Percentiles rank a stretch among this genome's conserved stretches.
phyloP scores from a whole-genome alignment of 805 yeast genomes.

The Nakazawaea ishiwadae region DNA sequence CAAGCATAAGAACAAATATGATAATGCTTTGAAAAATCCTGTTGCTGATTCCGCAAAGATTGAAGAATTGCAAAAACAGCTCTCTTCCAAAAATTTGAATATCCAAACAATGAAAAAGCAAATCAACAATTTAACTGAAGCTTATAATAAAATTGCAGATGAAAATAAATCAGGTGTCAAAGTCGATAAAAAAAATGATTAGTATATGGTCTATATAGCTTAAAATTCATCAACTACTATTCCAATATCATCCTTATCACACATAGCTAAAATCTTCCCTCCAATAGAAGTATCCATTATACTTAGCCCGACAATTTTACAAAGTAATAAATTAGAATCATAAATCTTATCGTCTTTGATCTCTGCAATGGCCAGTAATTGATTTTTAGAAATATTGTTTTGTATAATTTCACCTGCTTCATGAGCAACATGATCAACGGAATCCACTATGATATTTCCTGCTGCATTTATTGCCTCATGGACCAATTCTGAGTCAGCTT shows the following conservation, averaged over 20 bases:
- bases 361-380: conserved; percentile 27
- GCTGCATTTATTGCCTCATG: conserved; percentile 28
- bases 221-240: conserved; percentile 26
- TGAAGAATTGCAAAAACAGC: conserved; percentile 28
- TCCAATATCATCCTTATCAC: conserved; percentile 25
- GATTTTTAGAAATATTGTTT: conserved; percentile 30
- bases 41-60: conserved; percentile 26
- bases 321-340: conserved; percentile 31
- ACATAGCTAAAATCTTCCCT: conserved; percentile 30
- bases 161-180: conserved; percentile 1
- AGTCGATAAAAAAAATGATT: conserved; percentile 11
- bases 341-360: conserved; percentile 15
- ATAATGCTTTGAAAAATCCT: conserved; percentile 16
- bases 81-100: conserved; percentile 32
- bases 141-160: conserved; percentile 34
- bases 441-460: conserved; percentile 53
- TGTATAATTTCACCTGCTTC: conserved; percentile 67
- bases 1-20: conserved; percentile 24
- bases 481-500: conserved; percentile 43
- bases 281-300: conserved; percentile 61
- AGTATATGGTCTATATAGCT: not conserved
- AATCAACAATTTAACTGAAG: conserved; percentile 33
- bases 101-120: conserved; percentile 39
- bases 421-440: conserved; percentile 45
- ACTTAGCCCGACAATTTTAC: conserved; percentile 58